These are phyloP conservation scores for Diaporthe citrichinensis DNA, from an alignment of 2,329 filamentous ascomycete genomes.

Conservation along the genomic window DNA sequence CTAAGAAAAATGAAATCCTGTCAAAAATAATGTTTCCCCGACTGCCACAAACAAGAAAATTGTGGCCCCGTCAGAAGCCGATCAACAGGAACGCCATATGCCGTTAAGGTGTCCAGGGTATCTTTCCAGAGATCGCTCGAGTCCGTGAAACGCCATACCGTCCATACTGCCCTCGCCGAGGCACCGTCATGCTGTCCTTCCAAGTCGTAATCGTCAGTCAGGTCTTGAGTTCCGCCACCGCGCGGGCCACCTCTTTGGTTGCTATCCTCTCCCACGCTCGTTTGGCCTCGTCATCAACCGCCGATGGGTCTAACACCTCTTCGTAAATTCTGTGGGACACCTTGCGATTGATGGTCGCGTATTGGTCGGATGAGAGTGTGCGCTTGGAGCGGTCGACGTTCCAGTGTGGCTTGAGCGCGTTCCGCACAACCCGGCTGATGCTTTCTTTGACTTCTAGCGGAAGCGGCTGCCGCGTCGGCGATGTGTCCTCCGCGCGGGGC, in stretches of 20 bases:
- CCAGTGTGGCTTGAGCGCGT: conserved; percentile 86
- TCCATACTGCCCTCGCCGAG: conserved; percentile 37
- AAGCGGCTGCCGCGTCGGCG: conserved; percentile 75
- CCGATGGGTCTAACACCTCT: conserved; percentile 67
- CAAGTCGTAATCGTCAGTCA: conserved; percentile 57
- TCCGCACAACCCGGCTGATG: conserved; percentile 89
- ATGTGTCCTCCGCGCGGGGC: conserved; percentile 72
- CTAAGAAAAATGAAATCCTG: conserved; percentile 25
- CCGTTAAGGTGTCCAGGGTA: conserved; percentile 43
- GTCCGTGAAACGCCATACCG: conserved; percentile 42
- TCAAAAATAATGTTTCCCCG: conserved; percentile 31
- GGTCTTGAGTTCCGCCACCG: conserved; percentile 71
- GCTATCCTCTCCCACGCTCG: conserved; percentile 83
- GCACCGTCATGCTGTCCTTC: conserved; percentile 39
- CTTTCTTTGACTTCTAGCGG: conserved; percentile 88
- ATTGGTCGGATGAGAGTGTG: conserved; percentile 88
- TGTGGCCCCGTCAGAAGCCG: conserved; percentile 29
- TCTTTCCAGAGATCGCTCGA: conserved; percentile 45
- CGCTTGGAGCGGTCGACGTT: conserved; percentile 66
- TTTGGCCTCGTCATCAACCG: conserved; percentile 75
- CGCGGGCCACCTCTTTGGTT: conserved; percentile 82
- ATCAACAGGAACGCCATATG: conserved; percentile 38
- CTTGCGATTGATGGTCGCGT: conserved; percentile 90
- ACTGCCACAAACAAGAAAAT: conserved; percentile 33
- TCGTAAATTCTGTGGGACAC: conserved; percentile 92